Percentiles rank a stretch among this genome's conserved stretches.
Conservation (phyloP, 306 rosid species). For the Vigna trinervia region DNA sequence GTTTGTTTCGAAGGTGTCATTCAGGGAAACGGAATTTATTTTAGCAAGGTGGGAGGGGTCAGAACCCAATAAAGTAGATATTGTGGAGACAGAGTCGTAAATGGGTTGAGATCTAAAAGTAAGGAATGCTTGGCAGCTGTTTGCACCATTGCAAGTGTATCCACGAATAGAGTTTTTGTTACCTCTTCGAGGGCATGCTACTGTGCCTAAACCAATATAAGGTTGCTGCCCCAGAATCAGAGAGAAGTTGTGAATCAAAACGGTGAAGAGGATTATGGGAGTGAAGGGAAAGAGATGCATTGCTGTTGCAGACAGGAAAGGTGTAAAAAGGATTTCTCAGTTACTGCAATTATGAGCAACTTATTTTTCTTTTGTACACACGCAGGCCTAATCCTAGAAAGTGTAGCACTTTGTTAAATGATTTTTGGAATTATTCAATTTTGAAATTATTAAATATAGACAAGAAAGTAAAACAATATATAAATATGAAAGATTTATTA, state of each 20-base stretch:
- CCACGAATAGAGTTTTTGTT: constrained; percentile 64
- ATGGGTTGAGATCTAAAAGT: constrained; percentile 78
- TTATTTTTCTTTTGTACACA: background rate
- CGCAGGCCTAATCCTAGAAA: background rate
- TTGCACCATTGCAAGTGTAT: constrained; percentile 68
- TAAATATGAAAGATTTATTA: too few species aligned
- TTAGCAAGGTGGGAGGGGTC: constrained; percentile 65
- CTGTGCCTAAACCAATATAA: constrained; percentile 61
- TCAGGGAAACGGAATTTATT: constrained; percentile 58
- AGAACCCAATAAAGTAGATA: constrained; percentile 62
- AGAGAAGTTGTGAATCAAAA: constrained; percentile 38
- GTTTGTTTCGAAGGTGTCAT: constrained; percentile 56
- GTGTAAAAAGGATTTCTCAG: background rate
- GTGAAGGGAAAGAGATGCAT: constrained; percentile 53
- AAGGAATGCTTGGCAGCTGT: constrained; percentile 76
- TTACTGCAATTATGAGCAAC: background rate
- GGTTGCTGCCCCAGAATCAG: constrained; percentile 71
- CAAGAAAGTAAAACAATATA: too few species aligned
- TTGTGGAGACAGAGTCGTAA: constrained; percentile 65
- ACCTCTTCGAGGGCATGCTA: constrained; percentile 52
- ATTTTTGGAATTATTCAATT: too few species aligned
- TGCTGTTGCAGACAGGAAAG: constrained; percentile 40
- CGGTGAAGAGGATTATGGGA: constrained; percentile 38
- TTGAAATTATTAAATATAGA: too few species aligned
- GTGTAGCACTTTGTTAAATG: background rate